Percentiles rank a stretch among this genome's conserved stretches.
phyloP scores from a whole-genome alignment of 2,329 filamentous ascomycete genomes.

The Phialophora macrospora region DNA sequence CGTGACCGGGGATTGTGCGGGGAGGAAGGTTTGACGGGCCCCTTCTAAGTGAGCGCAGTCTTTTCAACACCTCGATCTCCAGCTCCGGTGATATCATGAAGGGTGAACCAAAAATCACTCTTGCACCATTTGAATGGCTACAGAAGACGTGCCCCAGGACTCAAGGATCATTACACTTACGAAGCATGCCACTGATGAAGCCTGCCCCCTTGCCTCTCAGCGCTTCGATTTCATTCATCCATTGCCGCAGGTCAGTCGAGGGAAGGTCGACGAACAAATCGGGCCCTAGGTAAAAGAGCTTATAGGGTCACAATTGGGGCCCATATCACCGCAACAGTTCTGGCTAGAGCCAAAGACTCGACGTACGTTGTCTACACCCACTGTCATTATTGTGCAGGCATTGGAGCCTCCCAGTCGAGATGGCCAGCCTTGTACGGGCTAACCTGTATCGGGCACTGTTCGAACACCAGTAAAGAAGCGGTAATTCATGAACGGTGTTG shows the following conservation, averaged over 20 bases:
- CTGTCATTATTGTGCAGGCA: background rate
- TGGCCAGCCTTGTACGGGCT: too few relatives aligned
- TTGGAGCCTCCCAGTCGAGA: background rate
- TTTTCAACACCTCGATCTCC: background rate
- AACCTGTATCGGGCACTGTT: background rate
- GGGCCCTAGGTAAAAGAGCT: too few relatives aligned
- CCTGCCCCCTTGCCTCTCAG: background rate
- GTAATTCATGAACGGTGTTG: background rate
- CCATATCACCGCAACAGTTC: background rate
- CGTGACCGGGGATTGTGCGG: background rate
- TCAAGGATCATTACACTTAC: background rate
- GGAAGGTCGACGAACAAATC: too few relatives aligned
- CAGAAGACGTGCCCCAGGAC: too few relatives aligned
- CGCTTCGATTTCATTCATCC: background rate
- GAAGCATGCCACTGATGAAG: background rate
- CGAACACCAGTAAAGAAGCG: background rate
- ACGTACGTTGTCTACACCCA: background rate
- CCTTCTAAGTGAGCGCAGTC: background rate
- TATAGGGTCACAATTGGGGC: background rate
- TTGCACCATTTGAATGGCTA: background rate
- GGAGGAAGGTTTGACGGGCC: slow-evolving; percentile 5
- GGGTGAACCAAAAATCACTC: background rate
- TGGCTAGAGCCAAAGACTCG: background rate
- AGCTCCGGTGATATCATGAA: background rate
- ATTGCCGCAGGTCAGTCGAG: background rate